Conservation (phyloP, 257 asterid genomes). For the Scutellaria galericulata region DNA sequence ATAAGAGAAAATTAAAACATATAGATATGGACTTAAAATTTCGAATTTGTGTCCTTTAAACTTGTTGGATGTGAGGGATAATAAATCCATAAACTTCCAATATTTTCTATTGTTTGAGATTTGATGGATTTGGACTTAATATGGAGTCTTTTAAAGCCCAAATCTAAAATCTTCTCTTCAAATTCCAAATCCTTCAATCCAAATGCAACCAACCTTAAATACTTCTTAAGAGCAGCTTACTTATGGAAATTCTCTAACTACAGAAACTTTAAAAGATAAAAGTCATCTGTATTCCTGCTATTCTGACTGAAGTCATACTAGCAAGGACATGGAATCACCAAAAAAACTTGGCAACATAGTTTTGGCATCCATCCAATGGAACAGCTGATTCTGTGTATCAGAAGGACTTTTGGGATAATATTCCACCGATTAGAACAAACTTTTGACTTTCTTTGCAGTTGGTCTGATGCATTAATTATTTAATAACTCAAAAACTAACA, state of each 20-base stretch:
- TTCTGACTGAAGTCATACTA: constrained; percentile 6
- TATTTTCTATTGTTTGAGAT: not conserved
- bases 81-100: not conserved
- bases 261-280: constrained; percentile 4
- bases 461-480: constrained; percentile 3
- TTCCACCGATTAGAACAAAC: not conserved
- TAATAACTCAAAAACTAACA: not conserved
- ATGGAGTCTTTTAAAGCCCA: not conserved
- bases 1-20: constrained; percentile 1
- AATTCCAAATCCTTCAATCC: constrained; percentile 19
- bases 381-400: constrained; percentile 2
- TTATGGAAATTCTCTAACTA: constrained; percentile 9
- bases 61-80: constrained; percentile 21
- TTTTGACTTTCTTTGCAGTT: not conserved
- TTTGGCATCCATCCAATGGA: constrained; percentile 16
- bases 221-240: constrained; percentile 2
- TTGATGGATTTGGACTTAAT: not conserved
- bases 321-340: not conserved
- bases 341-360: not conserved
- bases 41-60: constrained; percentile 8
- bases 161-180: not conserved
- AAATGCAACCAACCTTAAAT: constrained; percentile 5
- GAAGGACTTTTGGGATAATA: not conserved
- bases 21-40: not conserved
- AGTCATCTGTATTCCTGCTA: not conserved